These are phyloP conservation scores for Penicillium coprophilum DNA, from an alignment of 495 filamentous ascomycete species.

Conservation along the genomic window DNA sequence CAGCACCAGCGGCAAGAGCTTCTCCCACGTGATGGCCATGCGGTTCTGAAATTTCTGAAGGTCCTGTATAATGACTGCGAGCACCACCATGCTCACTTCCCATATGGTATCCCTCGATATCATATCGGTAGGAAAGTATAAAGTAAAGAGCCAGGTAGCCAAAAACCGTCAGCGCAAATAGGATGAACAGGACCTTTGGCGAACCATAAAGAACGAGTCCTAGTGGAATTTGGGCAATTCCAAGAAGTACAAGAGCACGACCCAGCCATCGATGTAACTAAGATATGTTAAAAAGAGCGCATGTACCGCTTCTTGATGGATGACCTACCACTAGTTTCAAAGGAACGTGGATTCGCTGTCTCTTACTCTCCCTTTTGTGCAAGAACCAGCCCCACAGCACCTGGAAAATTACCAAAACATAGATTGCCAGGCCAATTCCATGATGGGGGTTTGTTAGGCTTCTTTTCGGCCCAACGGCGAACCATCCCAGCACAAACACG, in stretches of 20 bases:
- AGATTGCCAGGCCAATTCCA: conserved; percentile 89
- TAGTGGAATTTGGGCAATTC: conserved; percentile 82
- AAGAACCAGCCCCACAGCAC: conserved; percentile 73
- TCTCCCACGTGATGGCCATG: conserved; percentile 31
- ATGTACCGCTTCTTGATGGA: not conserved
- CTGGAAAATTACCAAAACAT: conserved; percentile 79
- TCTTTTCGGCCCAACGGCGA: conserved; percentile 48
- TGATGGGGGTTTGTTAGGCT: conserved; percentile 92
- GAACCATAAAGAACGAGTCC: conserved; percentile 92
- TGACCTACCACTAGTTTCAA: conserved; percentile 65
- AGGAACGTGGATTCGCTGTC: conserved; percentile 56
- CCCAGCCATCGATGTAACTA: conserved; percentile 86
- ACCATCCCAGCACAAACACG: conserved; percentile 33
- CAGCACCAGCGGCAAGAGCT: conserved; percentile 51
- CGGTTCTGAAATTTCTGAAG: conserved; percentile 35
- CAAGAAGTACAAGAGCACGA: conserved; percentile 70
- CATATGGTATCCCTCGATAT: conserved; percentile 46
- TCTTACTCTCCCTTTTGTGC: conserved; percentile 60
- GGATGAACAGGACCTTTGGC: conserved; percentile 77
- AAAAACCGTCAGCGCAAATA: conserved; percentile 74
- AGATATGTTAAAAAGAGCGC: not conserved
- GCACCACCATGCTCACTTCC: conserved; percentile 51
- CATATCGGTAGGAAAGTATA: conserved; percentile 65
- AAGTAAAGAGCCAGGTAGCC: conserved; percentile 69
- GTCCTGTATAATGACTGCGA: conserved; percentile 53